phyloP scores from a whole-genome alignment of 352 stramenopile species.

The Phytophthora meadii region DNA sequence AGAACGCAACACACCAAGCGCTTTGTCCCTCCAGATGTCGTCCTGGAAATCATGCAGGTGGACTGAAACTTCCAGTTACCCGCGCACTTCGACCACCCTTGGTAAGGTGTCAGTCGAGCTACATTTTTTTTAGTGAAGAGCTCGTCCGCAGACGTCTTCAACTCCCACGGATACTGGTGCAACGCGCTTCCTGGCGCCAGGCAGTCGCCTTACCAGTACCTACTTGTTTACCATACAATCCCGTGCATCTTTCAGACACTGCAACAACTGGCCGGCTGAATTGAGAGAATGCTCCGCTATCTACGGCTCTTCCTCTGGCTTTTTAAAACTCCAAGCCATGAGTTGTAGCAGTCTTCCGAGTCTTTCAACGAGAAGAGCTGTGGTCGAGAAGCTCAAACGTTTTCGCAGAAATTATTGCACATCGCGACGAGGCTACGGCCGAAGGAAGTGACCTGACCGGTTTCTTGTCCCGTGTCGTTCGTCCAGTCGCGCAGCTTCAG shows the following conservation, averaged over 20 bases:
- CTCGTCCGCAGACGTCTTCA: not conserved
- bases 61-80: too few species aligned
- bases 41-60: too few species aligned
- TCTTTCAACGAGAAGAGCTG: too few species aligned
- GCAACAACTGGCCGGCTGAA: slow-evolving; percentile 10
- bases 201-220: not conserved
- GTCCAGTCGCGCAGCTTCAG: slow-evolving; percentile 21
- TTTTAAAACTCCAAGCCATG: not conserved
- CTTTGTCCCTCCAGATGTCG: too few species aligned
- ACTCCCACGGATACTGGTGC: slow-evolving; percentile 11
- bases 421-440: slow-evolving; percentile 12
- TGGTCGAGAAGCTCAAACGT: slow-evolving; percentile 2
- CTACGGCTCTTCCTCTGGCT: slow-evolving; percentile 12
- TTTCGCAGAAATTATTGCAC: slow-evolving; percentile 22
- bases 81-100: too few species aligned
- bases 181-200: not conserved
- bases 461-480: slow-evolving; percentile 13
- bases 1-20: too few species aligned
- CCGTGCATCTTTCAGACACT: slow-evolving; percentile 1
- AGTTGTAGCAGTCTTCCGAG: too few species aligned
- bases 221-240: slow-evolving; percentile 4
- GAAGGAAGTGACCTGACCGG: not conserved
- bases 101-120: too few species aligned
- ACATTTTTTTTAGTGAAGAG: not conserved
- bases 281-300: slow-evolving; percentile 5